Percentiles rank a stretch among this genome's conserved stretches.
These are phyloP conservation scores for Chalara sp. DNA, from an alignment of 2,329 filamentous ascomycete species.

Conservation along the genomic window DNA sequence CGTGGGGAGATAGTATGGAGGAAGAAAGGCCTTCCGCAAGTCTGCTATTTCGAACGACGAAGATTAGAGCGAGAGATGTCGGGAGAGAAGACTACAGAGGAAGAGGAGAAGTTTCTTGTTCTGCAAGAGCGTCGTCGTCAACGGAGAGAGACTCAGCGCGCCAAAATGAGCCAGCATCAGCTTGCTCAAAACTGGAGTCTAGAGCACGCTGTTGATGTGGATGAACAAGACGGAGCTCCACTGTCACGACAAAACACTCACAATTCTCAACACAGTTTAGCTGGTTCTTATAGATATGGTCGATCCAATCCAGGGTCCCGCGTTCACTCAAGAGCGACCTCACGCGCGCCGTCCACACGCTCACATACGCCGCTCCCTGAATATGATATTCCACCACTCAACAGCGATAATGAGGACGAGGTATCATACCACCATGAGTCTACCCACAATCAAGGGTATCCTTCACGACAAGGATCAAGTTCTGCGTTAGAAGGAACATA, in stretches of 20 bases:
- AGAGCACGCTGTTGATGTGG: conserved; percentile 59
- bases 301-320: conserved; percentile 24
- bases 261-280: conserved; percentile 19
- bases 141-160: conserved; percentile 49
- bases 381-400: conserved; percentile 28
- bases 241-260: conserved; percentile 21
- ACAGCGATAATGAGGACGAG: conserved; percentile 45
- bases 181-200: conserved; percentile 65
- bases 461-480: conserved; percentile 36
- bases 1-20: conserved; percentile 93
- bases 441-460: conserved; percentile 32
- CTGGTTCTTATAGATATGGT: conserved; percentile 13
- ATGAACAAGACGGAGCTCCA: conserved; percentile 24
- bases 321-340: conserved; percentile 19
- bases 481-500: conserved; percentile 69
- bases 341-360: conserved; percentile 24
- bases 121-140: conserved; percentile 52
- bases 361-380: conserved; percentile 30
- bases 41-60: conserved; percentile 75
- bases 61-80: conserved; percentile 68
- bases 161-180: conserved; percentile 43
- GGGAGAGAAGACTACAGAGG: conserved; percentile 47
- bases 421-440: neutral
- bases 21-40: conserved; percentile 76
- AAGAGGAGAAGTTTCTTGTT: conserved; percentile 53